Evolutionary conservation across 1,284 basidiomycete genomes (phyloP), one percentile per base, ranked within the genome.

Genomic region (Ustilago curta): DNA sequence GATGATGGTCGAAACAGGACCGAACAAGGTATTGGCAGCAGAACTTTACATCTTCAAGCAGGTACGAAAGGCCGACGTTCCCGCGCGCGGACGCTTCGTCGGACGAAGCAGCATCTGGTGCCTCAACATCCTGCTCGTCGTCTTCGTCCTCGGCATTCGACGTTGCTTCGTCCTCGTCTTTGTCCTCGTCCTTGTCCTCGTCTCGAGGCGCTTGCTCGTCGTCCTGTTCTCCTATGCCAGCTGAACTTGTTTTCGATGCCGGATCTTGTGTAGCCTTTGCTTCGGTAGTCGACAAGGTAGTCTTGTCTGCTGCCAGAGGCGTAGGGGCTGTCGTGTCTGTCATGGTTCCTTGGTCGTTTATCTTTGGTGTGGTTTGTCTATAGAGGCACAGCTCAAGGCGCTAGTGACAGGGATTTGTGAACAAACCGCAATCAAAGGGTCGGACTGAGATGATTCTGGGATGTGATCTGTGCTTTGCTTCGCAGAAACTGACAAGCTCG

Each of bases 31-130:
- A 37, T 16, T 12, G 35, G 35, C 14, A 19, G 40, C n/a, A 21
- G 31, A 2, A 37, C 68, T 57, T 57, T 53, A 70, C 68, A 49
- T 71, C 69, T 59, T 71, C 59, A 4, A 71, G 40, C 43, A 71
- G 25, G 43, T 66, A 71, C n/a, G 69, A 66, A 0, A 71, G 52
- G 4, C 63, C 59, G 18, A 66, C 69, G 11, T 71, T 43, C 1
- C 40, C 61, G 9, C 45, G 50, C 2, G 18, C 54, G 8, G 27
- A 47, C 6, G 58, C 68, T 18, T 60, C 45, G 6, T 48, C 53
- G 12, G 49, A 53, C 3, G 42, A 45, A 4, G 39, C 40, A 21
- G 45, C 27, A 1, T 44, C 45, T 21, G n/a, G n/a, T n/a, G 32
- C 49, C 19, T 57, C 61, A 4, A 27, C 49, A 0, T 60, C 58